Evolutionary conservation across 352 stramenopile species (phyloP).

Genomic region (Phytophthora sp.): DNA sequence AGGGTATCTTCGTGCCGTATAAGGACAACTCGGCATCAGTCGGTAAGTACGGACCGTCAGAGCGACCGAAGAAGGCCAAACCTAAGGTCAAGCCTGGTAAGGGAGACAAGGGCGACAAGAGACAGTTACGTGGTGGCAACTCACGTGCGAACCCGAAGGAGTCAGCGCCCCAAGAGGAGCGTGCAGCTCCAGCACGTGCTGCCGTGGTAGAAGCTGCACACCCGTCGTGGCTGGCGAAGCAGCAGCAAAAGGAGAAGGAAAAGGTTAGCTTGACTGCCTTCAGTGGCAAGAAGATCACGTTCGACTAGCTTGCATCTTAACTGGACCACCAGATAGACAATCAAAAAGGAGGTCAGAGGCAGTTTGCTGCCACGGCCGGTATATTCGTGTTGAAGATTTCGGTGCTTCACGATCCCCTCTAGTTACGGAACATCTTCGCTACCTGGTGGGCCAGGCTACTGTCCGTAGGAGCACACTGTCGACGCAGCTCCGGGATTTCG

Average conservation of each 20-base stretch:
- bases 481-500: conserved; percentile 90
- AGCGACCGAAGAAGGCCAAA: conserved; percentile 77
- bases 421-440: conserved; percentile 81
- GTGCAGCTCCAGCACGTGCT: not conserved
- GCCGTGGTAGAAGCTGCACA: conserved; percentile 43
- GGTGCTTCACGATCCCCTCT: conserved; percentile 19
- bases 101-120: conserved; percentile 30
- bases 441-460: conserved; percentile 87
- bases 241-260: conserved; percentile 84
- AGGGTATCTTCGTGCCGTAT: conserved; percentile 52
- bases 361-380: conserved; percentile 17
- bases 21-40: conserved; percentile 19
- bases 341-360: conserved; percentile 22
- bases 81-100: conserved; percentile 35
- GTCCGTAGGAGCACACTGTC: conserved; percentile 81
- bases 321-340: conserved; percentile 16
- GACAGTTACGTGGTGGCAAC: conserved; percentile 11
- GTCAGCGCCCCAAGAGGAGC: conserved; percentile 24
- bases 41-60: conserved; percentile 77
- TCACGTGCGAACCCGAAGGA: conserved; percentile 25
- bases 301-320: conserved; percentile 45
- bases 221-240: conserved; percentile 84
- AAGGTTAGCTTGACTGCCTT: conserved; percentile 73
- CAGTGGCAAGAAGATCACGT: conserved; percentile 86
- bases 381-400: conserved; percentile 28